Conservation (phyloP, 2,329 filamentous ascomycete species). For the Exophiala dermatitidis region DNA sequence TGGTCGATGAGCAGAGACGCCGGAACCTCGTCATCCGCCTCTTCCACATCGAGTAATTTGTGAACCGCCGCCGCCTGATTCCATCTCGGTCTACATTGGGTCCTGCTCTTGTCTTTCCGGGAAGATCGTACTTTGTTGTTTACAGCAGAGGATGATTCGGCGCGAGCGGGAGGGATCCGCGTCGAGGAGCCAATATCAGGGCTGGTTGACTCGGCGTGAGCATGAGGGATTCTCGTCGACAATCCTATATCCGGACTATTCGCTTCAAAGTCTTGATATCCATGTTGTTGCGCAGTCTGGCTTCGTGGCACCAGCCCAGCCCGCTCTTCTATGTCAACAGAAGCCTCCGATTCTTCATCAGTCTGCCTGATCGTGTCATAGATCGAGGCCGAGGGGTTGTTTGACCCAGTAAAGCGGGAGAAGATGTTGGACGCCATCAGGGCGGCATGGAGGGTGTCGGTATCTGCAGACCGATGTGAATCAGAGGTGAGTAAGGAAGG, state of each 20-base stretch:
- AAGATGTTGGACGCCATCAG: constrained; percentile 50
- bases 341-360: constrained; percentile 40
- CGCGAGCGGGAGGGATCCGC: constrained; percentile 1
- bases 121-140: neutral
- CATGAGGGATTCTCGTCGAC: neutral
- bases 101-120: constrained; percentile 17
- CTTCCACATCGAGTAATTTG: constrained; percentile 36
- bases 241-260: neutral
- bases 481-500: neutral
- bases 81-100: constrained; percentile 9
- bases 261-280: constrained; percentile 12
- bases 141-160: neutral
- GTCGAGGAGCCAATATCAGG: neutral
- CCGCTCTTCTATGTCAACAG: constrained; percentile 38
- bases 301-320: constrained; percentile 37
- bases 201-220: constrained; percentile 1
- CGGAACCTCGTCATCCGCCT: constrained; percentile 58
- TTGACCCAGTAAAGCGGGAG: constrained; percentile 42
- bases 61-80: constrained; percentile 4
- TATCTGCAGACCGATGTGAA: neutral
- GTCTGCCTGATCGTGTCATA: constrained; percentile 43
- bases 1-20: constrained; percentile 55
- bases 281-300: constrained; percentile 11
- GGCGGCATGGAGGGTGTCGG: neutral
- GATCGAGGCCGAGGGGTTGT: constrained; percentile 37